A percentile compares a stretch with the other conserved stretches of the same genome.
Conservation (phyloP, 179 eudicot genomes). For the Spergularia azorica region DNA sequence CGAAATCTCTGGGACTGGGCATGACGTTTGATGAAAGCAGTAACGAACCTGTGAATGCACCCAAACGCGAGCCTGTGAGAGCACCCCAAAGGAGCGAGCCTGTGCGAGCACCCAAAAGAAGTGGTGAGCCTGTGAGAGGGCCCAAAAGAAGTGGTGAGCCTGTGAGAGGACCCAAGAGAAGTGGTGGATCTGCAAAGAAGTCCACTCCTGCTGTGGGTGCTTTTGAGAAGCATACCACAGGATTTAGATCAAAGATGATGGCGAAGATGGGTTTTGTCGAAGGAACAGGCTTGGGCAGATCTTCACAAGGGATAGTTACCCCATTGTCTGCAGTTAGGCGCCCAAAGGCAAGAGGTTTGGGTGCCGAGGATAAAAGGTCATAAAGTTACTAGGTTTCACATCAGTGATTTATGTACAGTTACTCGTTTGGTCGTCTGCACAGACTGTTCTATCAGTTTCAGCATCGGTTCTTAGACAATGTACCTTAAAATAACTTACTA, state of each 20-base stretch:
- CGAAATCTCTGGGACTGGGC: constrained; percentile 93
- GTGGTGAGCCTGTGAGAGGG: background rate
- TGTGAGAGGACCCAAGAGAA: constrained; percentile 9
- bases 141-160: constrained; percentile 22
- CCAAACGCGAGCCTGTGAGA: background rate
- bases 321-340: constrained; percentile 80
- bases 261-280: constrained; percentile 94
- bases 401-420: constrained; percentile 9
- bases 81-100: background rate
- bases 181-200: constrained; percentile 29
- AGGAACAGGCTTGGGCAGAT: constrained; percentile 83
- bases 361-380: constrained; percentile 49
- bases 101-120: background rate
- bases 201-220: constrained; percentile 45
- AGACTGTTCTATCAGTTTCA: background rate
- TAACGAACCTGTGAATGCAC: constrained; percentile 21
- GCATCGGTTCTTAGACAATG: background rate
- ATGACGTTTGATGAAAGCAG: constrained; percentile 53
- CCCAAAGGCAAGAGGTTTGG: constrained; percentile 84
- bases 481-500: background rate
- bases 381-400: background rate
- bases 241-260: constrained; percentile 98
- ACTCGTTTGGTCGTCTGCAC: background rate
- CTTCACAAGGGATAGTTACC: constrained; percentile 78
- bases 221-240: constrained; percentile 95